These are phyloP conservation scores for Trypanosoma platydactyli DNA, from an alignment of 208 protist genomes.

Conservation along the genomic window DNA sequence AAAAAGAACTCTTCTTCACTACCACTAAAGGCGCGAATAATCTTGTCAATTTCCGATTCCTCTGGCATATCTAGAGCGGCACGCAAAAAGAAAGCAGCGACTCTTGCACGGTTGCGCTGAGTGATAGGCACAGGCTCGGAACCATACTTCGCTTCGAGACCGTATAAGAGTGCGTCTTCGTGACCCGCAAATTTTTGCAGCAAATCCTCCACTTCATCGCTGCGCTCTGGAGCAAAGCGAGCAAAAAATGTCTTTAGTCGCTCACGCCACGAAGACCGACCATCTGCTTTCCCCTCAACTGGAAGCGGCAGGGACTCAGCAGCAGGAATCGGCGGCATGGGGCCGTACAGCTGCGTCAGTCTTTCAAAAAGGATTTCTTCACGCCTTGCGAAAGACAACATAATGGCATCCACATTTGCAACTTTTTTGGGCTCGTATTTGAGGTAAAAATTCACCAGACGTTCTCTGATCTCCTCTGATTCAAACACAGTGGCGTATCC, in stretches of 20 bases:
- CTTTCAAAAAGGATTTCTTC: slow-evolving; percentile 54
- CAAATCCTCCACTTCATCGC: slow-evolving; percentile 4
- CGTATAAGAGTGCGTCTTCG: slow-evolving; percentile 20
- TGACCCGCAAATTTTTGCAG: slow-evolving; percentile 5
- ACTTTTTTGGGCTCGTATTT: slow-evolving; percentile 60
- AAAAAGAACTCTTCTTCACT: slow-evolving; percentile 20
- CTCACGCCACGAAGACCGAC: slow-evolving; percentile 9
- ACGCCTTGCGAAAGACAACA: slow-evolving; percentile 44
- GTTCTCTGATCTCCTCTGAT: slow-evolving; percentile 27
- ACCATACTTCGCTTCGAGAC: slow-evolving; percentile 28
- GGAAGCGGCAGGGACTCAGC: not conserved
- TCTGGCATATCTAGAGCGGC: not conserved
- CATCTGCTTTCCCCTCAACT: not conserved
- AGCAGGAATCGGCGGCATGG: slow-evolving; percentile 35
- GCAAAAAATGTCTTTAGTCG: slow-evolving; percentile 14
- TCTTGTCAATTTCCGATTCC: slow-evolving; percentile 5
- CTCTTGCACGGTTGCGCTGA: slow-evolving; percentile 3
- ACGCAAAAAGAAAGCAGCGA: slow-evolving; percentile 24
- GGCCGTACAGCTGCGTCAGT: slow-evolving; percentile 54
- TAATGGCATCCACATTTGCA: slow-evolving; percentile 49
- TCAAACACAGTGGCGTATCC: not conserved
- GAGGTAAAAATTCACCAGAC: slow-evolving; percentile 44
- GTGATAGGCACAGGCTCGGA: slow-evolving; percentile 18
- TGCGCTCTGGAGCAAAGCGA: slow-evolving; percentile 12
- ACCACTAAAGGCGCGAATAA: slow-evolving; percentile 13